These are phyloP conservation scores for Leccinum pseudoinsigne DNA, from an alignment of 1,284 basidiomycete species.

Conservation along the genomic window DNA sequence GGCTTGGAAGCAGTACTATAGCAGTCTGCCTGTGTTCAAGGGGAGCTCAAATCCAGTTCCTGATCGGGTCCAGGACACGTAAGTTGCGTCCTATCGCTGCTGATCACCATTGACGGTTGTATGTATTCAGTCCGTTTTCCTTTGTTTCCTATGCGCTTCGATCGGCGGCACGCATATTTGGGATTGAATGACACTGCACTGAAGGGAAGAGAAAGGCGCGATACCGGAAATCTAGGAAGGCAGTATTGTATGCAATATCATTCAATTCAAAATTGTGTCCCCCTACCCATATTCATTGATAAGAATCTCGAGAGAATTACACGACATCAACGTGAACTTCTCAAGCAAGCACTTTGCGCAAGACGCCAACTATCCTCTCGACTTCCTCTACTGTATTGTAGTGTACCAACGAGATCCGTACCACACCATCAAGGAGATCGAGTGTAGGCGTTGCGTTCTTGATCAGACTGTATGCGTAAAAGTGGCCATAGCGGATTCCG, in stretches of 20 bases:
- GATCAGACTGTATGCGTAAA: constrained; percentile 73
- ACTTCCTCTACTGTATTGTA: constrained; percentile 79
- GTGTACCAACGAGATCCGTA: constrained; percentile 78
- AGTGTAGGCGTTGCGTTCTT: constrained; percentile 52
- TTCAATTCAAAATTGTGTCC: not conserved
- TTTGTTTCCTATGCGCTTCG: too few relatives aligned
- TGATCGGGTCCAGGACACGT: too few relatives aligned
- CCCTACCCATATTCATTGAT: not conserved
- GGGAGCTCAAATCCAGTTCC: constrained; percentile 24
- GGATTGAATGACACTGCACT: not conserved
- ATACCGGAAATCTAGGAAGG: too few relatives aligned
- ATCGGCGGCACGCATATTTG: not conserved
- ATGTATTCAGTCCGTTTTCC: too few relatives aligned
- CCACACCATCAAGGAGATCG: constrained; percentile 64
- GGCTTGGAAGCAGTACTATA: constrained; percentile 39
- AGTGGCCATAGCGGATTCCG: constrained; percentile 77
- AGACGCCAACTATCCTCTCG: constrained; percentile 49
- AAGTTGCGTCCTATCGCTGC: too few relatives aligned
- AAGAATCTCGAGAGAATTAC: not conserved
- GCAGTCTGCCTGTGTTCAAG: constrained; percentile 35
- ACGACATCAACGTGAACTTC: not conserved
- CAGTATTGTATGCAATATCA: too few relatives aligned
- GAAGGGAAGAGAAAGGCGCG: not conserved
- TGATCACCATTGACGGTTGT: too few relatives aligned
- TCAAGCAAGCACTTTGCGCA: constrained; percentile 46